phyloP scores from a whole-genome alignment of 768 basidiomycete genomes.

The Glaciozyma antarctica region DNA sequence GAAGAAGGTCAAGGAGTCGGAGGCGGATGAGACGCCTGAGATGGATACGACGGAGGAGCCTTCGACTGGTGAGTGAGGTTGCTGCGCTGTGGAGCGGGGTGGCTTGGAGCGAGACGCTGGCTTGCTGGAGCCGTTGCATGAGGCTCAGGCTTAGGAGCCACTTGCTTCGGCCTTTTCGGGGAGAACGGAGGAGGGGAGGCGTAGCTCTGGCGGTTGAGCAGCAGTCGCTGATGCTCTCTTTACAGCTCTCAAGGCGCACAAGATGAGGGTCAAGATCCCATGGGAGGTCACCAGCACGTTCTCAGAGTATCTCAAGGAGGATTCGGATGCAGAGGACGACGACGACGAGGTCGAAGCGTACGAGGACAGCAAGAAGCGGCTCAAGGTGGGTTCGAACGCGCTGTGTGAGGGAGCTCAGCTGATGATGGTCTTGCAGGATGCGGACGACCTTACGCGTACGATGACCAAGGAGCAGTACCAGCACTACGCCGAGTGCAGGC shows the following conservation, averaged over 20 bases:
- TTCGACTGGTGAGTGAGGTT: constrained; percentile 39
- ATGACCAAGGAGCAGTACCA: constrained; percentile 98
- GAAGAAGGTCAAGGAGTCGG: constrained; percentile 74
- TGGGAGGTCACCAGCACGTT: constrained; percentile 93
- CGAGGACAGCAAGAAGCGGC: constrained; percentile 78
- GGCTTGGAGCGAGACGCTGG: no score
- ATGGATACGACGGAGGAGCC: constrained; percentile 74
- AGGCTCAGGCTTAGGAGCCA: background rate
- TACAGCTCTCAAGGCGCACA: constrained; percentile 62
- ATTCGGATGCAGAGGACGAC: constrained; percentile 90
- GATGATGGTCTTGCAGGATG: constrained; percentile 51
- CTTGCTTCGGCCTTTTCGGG: no score
- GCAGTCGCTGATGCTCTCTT: no score
- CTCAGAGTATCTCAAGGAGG: constrained; percentile 66
- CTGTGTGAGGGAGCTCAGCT: background rate
- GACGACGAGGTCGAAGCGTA: constrained; percentile 94
- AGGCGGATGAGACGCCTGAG: constrained; percentile 44
- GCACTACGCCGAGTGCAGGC: constrained; percentile 91
- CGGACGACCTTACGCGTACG: constrained; percentile 84
- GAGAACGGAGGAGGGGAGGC: no score
- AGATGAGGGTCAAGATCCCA: constrained; percentile 86
- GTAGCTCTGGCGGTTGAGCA: no score
- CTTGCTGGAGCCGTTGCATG: background rate
- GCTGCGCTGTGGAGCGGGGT: constrained; percentile 44
- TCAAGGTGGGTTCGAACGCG: constrained; percentile 49